Evolutionary conservation across 2,329 filamentous ascomycete genomes (phyloP), one percentile per base, ranked within the genome.

Genomic region (Xylaria sp.): DNA sequence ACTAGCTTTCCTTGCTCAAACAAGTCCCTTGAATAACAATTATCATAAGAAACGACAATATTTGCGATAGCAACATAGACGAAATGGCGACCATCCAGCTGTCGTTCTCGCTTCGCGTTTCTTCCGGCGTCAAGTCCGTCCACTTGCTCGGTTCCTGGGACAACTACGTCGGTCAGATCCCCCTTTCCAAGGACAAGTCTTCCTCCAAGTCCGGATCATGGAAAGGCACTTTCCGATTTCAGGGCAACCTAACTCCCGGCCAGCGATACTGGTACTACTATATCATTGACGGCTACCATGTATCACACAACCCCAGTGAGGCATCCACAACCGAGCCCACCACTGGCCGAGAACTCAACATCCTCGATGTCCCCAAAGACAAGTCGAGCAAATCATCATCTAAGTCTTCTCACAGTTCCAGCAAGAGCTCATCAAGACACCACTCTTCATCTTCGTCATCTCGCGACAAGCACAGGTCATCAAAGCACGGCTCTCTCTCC

Each of bases 261-360:
- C 88, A 92, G 77, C 90, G 94, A 76, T 98, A 98, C 88, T 99
- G 95, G 95, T 99, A 98, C 89, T 99, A 99, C 88, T 99, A 97
- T 86, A 97, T 98, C 88, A 95, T 98, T 79, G 95, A 99, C 78
- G 95, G 95, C 72, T 97, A 97, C 87, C 93, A 97, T 79, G 90
- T 96, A 77, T 93, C 93, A 65, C 94, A 98, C 85, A 95, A 98
- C 82, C 93, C 94, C 70, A 91, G 91, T 77, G 89, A 93, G 77
- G 84, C 90, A 74, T 94, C 90, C 75, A 96, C 91, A 75, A 90
- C 91, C 70, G 95, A 99, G 85, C 93, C 94, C 76, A 98, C 93
- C 78, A 98, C 95, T 59, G 92, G 93, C 81, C 94, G 95, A 78
- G 92, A 93, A 80, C 86, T 99, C 72, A 99, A 99, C 87, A 92